Evolutionary conservation across 2,329 filamentous ascomycete species (phyloP), one percentile per base, ranked within the genome.

Genomic region (Clonostachys rosea): DNA sequence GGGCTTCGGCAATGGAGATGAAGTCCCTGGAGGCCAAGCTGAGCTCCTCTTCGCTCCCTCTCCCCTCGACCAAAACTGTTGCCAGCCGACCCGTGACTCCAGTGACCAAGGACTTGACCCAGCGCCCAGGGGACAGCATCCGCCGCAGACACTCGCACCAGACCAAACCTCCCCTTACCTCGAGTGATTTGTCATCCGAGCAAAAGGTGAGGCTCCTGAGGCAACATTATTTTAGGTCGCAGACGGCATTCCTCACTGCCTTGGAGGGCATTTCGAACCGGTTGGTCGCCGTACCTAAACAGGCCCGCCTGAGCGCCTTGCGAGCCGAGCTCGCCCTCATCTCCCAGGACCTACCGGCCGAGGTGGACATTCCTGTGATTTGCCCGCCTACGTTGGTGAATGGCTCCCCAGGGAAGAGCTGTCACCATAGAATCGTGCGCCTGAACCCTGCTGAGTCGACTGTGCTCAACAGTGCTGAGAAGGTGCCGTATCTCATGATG

Each of bases 401-500:
- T 64, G 87, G 89, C 18, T 78, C 81, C n/a, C 81, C 87, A 3
- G 81, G 85, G 24, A 84, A 82, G 59, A 91, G 88, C 59, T 81
- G 80, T 47, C 89, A 94, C 62, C 89, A 94, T 60, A 82, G 89
- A 35, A 90, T 94, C 49, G 88, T 94, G 42, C 81, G 89, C 36
- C 75, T 94, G 44, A 94, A 91, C 58, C 89, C 89, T 7, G 87
- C 87, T 2, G 89, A 94, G 65, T 85, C 89, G 6, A 92, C 89
- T 1, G 89, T 91, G 47, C 69, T 94, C 45, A 94, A 94, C 65
- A 94, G 89, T 61, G 89, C 89, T 5, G 88, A 94, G 63, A 87
- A 91, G 61, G 89, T 94, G 41, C 89, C 89, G 1, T 94, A 91
- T 65, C 67, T 94, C 44, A 75, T 94, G 30, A 91, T 94, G 87